Conservation (phyloP, 306 rosid genomes). For the Vachellia pachyceras region DNA sequence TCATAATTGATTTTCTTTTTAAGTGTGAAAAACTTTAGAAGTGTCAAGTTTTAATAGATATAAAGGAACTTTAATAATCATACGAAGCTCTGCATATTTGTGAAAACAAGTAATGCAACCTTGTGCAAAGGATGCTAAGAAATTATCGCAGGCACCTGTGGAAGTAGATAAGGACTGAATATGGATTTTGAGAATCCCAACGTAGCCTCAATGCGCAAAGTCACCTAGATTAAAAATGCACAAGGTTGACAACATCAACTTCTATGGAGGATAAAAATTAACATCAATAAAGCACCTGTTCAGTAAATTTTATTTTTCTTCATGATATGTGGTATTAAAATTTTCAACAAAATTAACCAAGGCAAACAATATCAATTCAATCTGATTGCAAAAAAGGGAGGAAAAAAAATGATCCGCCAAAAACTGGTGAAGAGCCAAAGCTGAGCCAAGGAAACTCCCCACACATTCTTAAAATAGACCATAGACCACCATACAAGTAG, state of each 20-base stretch:
- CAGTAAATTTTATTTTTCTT: conserved; percentile 8
- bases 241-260: not conserved
- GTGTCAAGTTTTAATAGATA: not conserved
- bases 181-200: conserved; percentile 68
- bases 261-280: conserved; percentile 7
- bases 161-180: conserved; percentile 73
- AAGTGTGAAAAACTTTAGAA: conserved; percentile 12
- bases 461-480: conserved; percentile 24
- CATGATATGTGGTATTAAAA: conserved; percentile 26
- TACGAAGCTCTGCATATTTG: not conserved
- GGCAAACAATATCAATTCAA: not conserved
- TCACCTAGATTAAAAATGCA: conserved; percentile 57
- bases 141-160: conserved; percentile 58
- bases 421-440: conserved; percentile 1
- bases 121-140: conserved; percentile 22
- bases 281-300: not conserved
- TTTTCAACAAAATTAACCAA: conserved; percentile 22
- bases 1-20: not conserved
- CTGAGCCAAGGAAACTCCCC: conserved; percentile 16
- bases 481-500: conserved; percentile 3
- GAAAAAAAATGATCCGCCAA: not conserved
- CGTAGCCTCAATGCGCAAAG: conserved; percentile 66
- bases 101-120: conserved; percentile 21
- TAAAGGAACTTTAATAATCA: conserved; percentile 17
- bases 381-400: not conserved